Evolutionary conservation across 352 stramenopile species (phyloP).

Genomic region (Aphanomyces euteiches): DNA sequence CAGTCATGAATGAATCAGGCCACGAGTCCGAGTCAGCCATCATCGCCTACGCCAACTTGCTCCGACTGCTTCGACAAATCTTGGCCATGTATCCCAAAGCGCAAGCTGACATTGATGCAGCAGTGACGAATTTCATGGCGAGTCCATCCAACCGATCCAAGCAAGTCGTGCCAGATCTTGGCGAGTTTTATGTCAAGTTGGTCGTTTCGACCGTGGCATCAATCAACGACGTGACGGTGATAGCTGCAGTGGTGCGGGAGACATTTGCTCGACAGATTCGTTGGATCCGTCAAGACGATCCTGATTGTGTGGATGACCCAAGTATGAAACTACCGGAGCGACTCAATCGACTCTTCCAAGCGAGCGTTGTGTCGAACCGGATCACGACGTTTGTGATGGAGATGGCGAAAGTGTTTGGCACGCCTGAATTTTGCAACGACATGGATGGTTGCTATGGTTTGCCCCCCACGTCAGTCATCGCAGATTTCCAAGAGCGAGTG

Average conservation of each 20-base stretch:
- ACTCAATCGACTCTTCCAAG: background rate
- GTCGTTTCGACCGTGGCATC: conserved; percentile 9
- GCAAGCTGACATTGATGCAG: background rate
- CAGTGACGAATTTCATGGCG: background rate
- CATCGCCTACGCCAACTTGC: conserved; percentile 25
- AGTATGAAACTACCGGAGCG: background rate
- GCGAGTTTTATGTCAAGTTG: conserved; percentile 25
- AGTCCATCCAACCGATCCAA: conserved; percentile 5
- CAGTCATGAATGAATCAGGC: conserved; percentile 8
- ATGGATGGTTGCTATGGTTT: conserved; percentile 16
- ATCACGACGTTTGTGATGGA: conserved; percentile 24
- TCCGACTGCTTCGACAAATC: background rate
- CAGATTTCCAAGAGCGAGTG: conserved; percentile 12
- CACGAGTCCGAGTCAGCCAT: conserved; percentile 26
- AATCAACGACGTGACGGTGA: background rate
- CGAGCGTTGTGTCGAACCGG: conserved; percentile 4
- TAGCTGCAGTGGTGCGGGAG: background rate
- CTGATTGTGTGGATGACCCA: background rate
- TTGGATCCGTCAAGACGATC: conserved; percentile 22
- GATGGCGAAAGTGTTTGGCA: conserved; percentile 13
- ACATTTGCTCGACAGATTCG: conserved; percentile 19
- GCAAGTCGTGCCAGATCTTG: conserved; percentile 12
- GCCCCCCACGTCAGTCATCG: background rate
- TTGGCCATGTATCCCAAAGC: background rate
- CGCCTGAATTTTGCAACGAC: background rate